Evolutionary conservation across 257 asterid genomes (phyloP).

Genomic region (Gentiana straminea): DNA sequence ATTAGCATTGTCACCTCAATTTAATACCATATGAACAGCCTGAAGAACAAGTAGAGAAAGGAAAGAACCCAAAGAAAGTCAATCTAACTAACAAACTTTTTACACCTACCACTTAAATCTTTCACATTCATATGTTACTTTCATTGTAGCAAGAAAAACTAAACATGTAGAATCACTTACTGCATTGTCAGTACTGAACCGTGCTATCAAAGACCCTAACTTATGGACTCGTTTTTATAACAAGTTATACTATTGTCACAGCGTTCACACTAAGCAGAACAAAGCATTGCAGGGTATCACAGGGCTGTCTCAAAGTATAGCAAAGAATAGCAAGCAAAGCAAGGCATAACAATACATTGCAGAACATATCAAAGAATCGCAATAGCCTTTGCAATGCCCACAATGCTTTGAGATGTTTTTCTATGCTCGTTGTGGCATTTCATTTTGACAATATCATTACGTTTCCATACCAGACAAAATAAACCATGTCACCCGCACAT

Average conservation of each 20-base stretch:
- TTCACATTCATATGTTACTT: no score
- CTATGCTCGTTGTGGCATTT: no score
- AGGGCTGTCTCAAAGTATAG: constrained; percentile 67
- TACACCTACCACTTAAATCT: no score
- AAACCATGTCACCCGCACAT: no score
- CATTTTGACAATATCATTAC: background rate
- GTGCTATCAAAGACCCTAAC: background rate
- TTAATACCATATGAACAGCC: no score
- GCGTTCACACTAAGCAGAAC: constrained; percentile 34
- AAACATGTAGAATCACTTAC: background rate
- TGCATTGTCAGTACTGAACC: background rate
- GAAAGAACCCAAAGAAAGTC: no score
- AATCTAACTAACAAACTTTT: no score
- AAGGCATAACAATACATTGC: background rate
- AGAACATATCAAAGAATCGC: background rate
- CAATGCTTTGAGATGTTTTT: no score
- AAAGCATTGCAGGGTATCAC: constrained; percentile 73
- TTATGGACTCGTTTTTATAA: constrained; percentile 1
- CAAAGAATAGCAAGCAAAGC: constrained; percentile 30
- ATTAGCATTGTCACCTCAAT: no score
- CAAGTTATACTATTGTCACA: constrained; percentile 1
- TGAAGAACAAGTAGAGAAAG: no score
- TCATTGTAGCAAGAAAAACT: no score
- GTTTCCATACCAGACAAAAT: background rate
- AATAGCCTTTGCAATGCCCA: no score